Evolutionary conservation across 148 eudicot species (phyloP).

Genomic region (Amaranthus hypochondriacus): DNA sequence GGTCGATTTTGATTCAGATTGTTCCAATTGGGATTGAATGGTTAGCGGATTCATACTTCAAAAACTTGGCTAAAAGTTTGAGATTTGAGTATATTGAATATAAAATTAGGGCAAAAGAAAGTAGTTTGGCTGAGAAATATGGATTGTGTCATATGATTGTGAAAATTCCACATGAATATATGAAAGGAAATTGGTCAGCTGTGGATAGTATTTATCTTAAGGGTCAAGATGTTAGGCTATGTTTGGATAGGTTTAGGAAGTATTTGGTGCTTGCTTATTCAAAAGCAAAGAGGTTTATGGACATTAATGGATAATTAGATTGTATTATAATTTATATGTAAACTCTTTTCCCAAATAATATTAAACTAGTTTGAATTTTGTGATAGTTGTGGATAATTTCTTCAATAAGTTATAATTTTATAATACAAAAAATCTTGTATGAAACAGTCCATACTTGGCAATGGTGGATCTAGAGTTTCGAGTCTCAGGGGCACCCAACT

Average conservation of each 20-base stretch:
- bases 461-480: too few species aligned
- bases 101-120: constrained; percentile 41
- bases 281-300: constrained; percentile 39
- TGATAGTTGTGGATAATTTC: too few species aligned
- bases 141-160: constrained; percentile 29
- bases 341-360: not conserved
- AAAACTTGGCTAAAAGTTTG: constrained; percentile 38
- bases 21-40: constrained; percentile 49
- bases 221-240: constrained; percentile 41
- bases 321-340: not conserved
- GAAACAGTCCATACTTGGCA: too few species aligned
- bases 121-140: constrained; percentile 42
- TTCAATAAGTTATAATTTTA: too few species aligned
- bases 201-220: constrained; percentile 34
- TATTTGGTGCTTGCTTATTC: constrained; percentile 34
- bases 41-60: constrained; percentile 42
- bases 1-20: constrained; percentile 40
- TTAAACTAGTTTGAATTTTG: too few species aligned
- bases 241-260: constrained; percentile 31
- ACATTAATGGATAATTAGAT: constrained; percentile 16
- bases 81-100: constrained; percentile 50
- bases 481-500: too few species aligned
- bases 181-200: constrained; percentile 39
- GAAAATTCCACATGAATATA: constrained; percentile 25
- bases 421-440: too few species aligned